Base-by-base conservation (phyloP, 768 basidiomycete species). In the Pleurotus cornucopiae region DNA sequence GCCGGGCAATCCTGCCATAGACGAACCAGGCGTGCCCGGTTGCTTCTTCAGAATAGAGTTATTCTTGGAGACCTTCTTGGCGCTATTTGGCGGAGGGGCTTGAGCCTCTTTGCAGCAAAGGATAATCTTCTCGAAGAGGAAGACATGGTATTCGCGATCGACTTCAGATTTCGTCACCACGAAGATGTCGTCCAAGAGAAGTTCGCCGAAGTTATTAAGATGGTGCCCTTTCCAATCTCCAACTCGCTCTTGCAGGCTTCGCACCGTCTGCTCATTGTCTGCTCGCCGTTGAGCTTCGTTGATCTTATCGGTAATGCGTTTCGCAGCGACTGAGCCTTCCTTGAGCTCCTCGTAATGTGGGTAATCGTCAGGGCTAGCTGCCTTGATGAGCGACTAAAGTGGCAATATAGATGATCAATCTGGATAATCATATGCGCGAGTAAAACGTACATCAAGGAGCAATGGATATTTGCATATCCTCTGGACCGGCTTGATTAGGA, bases 161-260 rank as follows among this genome's bases (percentile, higher is more conserved):
- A 94, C 90, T 57, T 95, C 94, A 48, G 88, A 90, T 72, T 98
- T 99, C 63, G 90, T 96, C 57, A 98, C 97, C 57, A 88, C 85
- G 70, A 98, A 98, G 55, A 94, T 82, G 68, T 98, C 97, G 68
- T 98, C 95, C 26, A 98, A 82, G 34, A 96, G 80, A 54, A 99
- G 88, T 62, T 91, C 85, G 58, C 97, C 97, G 61, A 99, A 98
- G 69, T 94, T 91, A 62, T 85, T 85, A 39, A 98, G 80, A 63
- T 96, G 91, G 70, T 99, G 97, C 9, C 96, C 96, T 70, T 98
- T 98, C 97, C 97, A 99, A 69, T 99, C 97, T 61, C 95, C 93
- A 46, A 99, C 94, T 45, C 97, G 86, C 25, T 76, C 75, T 59
- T 86, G 79, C 6, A 99, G 82, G 63, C 88, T 90, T 70, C 89